These are phyloP conservation scores for Cyberlindnera euphorbiiphila DNA, from an alignment of 805 yeast genomes.

Conservation along the genomic window DNA sequence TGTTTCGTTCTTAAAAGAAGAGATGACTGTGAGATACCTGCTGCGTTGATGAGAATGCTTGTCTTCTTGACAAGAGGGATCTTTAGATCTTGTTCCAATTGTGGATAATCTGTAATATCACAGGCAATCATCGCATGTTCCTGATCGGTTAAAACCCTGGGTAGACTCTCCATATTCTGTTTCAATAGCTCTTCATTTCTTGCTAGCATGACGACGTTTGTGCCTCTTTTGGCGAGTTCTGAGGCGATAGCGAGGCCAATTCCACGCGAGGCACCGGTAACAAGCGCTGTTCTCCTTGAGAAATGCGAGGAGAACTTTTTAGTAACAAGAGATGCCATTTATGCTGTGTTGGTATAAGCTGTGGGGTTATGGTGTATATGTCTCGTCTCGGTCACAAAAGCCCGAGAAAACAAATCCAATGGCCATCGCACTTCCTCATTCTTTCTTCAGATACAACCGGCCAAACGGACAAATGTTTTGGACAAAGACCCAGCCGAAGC, in stretches of 20 bases:
- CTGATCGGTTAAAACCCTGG: constrained; percentile 13
- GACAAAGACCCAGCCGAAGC: constrained; percentile 3
- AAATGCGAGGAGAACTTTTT: neutral
- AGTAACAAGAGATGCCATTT: constrained; percentile 1
- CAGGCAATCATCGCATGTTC: constrained; percentile 17
- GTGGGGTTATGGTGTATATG: too few relatives aligned
- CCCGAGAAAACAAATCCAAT: too few relatives aligned
- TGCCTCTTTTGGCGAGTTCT: constrained; percentile 47
- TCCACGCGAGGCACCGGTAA: constrained; percentile 73
- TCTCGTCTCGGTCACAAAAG: too few relatives aligned
- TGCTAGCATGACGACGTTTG: constrained; percentile 47
- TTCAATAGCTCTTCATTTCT: constrained; percentile 39
- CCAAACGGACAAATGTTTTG: constrained; percentile 2
- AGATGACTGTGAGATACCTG: constrained; percentile 59
- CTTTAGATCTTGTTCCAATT: constrained; percentile 2
- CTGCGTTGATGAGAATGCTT: constrained; percentile 36
- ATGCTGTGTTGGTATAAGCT: neutral
- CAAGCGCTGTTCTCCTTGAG: constrained; percentile 39
- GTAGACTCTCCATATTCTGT: constrained; percentile 18
- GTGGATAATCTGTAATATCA: constrained; percentile 16
- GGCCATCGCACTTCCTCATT: neutral
- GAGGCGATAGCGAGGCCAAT: constrained; percentile 57
- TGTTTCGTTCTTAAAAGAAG: constrained; percentile 43
- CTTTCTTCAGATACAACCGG: too few relatives aligned
- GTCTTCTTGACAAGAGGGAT: constrained; percentile 12